Percentiles rank a stretch among this genome's conserved stretches.
phyloP scores from a whole-genome alignment of 2,329 filamentous ascomycete genomes.

The Verticillium dahliae region DNA sequence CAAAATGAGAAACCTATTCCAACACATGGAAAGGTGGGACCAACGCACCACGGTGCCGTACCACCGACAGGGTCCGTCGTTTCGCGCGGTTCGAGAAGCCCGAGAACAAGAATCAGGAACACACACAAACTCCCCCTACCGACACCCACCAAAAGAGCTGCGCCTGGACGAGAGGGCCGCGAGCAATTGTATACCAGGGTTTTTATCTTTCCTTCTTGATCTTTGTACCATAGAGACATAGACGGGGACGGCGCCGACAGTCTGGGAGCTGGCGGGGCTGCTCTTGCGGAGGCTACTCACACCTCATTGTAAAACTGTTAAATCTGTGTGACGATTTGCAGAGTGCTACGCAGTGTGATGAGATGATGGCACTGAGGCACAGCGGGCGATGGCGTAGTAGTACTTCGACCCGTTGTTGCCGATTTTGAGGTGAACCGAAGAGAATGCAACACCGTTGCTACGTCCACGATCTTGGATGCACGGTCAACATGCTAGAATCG shows the following conservation, averaged over 20 bases:
- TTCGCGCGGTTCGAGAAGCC: background rate
- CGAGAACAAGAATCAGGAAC: conserved; percentile 17
- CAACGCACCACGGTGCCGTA: conserved; percentile 14
- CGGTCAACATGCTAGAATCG: too few species aligned
- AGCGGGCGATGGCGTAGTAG: too few species aligned
- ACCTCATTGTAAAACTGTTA: conserved; percentile 13
- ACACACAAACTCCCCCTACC: background rate
- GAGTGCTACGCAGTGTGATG: background rate
- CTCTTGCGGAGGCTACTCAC: conserved; percentile 26
- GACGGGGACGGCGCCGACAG: background rate
- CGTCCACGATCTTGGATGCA: too few species aligned
- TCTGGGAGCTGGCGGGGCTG: conserved; percentile 8
- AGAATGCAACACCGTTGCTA: too few species aligned
- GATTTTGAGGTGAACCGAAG: too few species aligned
- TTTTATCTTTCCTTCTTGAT: background rate
- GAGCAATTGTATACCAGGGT: conserved; percentile 8
- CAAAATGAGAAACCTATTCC: background rate
- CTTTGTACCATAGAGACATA: background rate
- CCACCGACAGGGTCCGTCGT: background rate
- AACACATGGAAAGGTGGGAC: background rate
- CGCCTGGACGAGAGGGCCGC: conserved; percentile 1
- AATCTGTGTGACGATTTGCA: background rate
- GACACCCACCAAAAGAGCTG: background rate
- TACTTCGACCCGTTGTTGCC: too few species aligned
- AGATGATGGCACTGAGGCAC: too few species aligned